These are phyloP conservation scores for Fusarium paranaense DNA, from an alignment of 2,329 filamentous ascomycete species.

Conservation along the genomic window DNA sequence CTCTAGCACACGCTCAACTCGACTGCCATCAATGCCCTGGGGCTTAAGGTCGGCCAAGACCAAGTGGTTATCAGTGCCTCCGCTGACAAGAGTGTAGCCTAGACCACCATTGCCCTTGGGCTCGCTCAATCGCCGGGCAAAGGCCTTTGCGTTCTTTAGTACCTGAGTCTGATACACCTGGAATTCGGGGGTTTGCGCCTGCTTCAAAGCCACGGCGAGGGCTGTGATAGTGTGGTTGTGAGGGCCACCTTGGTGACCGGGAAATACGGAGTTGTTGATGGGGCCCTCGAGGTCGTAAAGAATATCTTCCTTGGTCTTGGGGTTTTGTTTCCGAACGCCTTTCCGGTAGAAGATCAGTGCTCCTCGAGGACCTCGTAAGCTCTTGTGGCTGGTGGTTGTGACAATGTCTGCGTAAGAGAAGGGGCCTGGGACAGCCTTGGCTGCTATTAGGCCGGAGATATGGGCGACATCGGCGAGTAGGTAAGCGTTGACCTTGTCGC, in stretches of 20 bases:
- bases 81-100: conserved; percentile 90
- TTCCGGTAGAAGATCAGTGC: conserved; percentile 99
- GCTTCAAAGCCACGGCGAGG: conserved; percentile 92
- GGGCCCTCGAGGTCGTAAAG: conserved; percentile 91
- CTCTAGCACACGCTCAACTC: conserved; percentile 90
- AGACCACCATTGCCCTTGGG: conserved; percentile 80
- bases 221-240: conserved; percentile 99
- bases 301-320: conserved; percentile 87
- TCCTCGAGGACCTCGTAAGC: conserved; percentile 90
- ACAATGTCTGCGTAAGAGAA: conserved; percentile 94
- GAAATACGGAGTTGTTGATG: conserved; percentile 98
- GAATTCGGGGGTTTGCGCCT: conserved; percentile 91
- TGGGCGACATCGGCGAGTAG: conserved; percentile 97
- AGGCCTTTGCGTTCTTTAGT: conserved; percentile 88
- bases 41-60: conserved; percentile 93
- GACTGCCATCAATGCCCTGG: conserved; percentile 86
- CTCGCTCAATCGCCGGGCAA: conserved; percentile 75
- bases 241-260: conserved; percentile 95
- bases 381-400: conserved; percentile 98
- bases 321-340: conserved; percentile 84
- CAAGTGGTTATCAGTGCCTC: conserved; percentile 97
- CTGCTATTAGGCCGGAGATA: conserved; percentile 93
- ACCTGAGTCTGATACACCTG: conserved; percentile 92
- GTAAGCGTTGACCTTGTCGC: conserved; percentile 92
- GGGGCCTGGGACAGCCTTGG: conserved; percentile 89